These are phyloP conservation scores for Bruguiera gymnorhiza DNA, from an alignment of 345 rosid species.

Conservation along the genomic window DNA sequence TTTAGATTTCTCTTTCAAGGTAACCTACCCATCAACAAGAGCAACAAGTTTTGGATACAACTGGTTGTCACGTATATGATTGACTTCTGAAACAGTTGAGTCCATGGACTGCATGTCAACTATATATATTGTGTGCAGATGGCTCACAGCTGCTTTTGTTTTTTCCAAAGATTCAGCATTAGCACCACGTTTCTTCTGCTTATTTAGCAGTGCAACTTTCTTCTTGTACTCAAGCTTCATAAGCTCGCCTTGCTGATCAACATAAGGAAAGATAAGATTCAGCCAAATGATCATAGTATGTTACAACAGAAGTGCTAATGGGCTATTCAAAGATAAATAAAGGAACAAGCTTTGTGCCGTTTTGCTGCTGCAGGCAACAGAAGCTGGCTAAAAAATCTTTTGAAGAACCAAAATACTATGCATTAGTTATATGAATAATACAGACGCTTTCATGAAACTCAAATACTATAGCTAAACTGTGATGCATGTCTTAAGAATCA, in stretches of 20 bases:
- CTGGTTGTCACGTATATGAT: constrained; percentile 79
- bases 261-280: constrained; percentile 17
- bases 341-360: background rate
- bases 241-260: constrained; percentile 79
- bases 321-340: background rate
- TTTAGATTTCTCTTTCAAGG: background rate
- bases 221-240: constrained; percentile 93
- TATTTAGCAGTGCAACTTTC: constrained; percentile 66
- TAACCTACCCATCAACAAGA: constrained; percentile 72
- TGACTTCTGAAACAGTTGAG: constrained; percentile 86
- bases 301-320: too few species aligned
- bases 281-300: background rate
- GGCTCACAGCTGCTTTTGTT: constrained; percentile 89
- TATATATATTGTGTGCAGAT: constrained; percentile 83
- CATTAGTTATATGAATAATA: background rate
- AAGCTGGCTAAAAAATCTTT: background rate
- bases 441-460: background rate
- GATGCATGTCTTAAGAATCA: background rate
- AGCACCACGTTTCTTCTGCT: constrained; percentile 75
- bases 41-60: constrained; percentile 76
- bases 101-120: constrained; percentile 99
- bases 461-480: background rate
- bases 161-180: constrained; percentile 81
- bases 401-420: background rate
- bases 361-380: background rate